Base-by-base conservation (phyloP, 108 stramenopile species). In the Fistulifera pelliculosa region DNA sequence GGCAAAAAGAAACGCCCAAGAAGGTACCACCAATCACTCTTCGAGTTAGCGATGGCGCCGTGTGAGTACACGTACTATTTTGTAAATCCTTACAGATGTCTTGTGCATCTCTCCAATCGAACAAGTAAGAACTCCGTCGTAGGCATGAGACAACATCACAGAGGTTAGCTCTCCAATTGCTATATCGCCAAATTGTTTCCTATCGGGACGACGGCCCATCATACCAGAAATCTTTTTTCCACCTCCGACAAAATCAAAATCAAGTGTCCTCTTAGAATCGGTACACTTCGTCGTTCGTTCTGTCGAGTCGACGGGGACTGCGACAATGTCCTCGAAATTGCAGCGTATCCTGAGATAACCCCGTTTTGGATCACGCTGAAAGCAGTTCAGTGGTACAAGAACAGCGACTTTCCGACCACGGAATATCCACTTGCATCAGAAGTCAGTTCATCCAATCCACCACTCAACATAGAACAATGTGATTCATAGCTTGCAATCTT, bases 41-140 rank as follows among this genome's bases (percentile, higher is more conserved):
- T 22, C 70, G 62, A n/a, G 83, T 66, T 19, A 86, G 55, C 12
- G 85, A 83, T 2, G 88, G 88, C 13, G 73, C 67, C 47, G 85
- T 15, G 5, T 27, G 22, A 12, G 47, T 38, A 13, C 60, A 15
- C 38, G 61, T 54, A 15, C 54, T 27, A 1, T 58, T 40, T 45
- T 61, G 68, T 18, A 90, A 27, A 18, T 69, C 60, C 11, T 40
- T n/a, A 49, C 80, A 90, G 18, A 85, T 42, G 10, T 60, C 43
- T 58, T 48, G 48, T 75, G 66, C 49, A 86, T 53, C 6, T 82
- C 68, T 10, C 69, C 64, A 12, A 60, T 19, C 11, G 47, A 22
- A 10, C 19, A 21, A 48, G 23, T 14, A 19, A 47, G 58, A 48
- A 49, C 48, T 2, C 17, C 58, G 19, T 13, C 38, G 58, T 28